These are phyloP conservation scores for Acacia confusa DNA, from an alignment of 306 rosid species.

Conservation along the genomic window DNA sequence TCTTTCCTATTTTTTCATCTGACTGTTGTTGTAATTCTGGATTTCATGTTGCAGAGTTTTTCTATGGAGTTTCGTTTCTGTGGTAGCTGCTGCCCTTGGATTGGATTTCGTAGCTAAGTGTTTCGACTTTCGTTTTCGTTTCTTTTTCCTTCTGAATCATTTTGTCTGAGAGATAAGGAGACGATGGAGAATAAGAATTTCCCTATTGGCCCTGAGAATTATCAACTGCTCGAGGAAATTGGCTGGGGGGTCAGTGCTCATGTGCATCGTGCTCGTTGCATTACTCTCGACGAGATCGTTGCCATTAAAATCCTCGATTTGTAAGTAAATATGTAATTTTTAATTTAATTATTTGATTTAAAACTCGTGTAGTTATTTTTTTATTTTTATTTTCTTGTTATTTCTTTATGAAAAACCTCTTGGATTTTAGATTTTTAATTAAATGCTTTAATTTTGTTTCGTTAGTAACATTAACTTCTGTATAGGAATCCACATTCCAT, in stretches of 20 bases:
- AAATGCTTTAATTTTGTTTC: no score
- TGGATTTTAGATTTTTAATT: no score
- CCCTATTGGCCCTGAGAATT: constrained; percentile 72
- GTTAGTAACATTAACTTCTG: no score
- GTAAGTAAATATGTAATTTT: no score
- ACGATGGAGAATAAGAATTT: constrained; percentile 68
- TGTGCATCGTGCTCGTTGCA: constrained; percentile 82
- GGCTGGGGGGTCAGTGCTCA: constrained; percentile 86
- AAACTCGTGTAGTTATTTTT: no score
- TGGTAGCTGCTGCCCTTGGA: background rate
- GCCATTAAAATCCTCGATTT: constrained; percentile 73
- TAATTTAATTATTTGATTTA: no score
- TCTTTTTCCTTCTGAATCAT: background rate
- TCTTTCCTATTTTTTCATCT: background rate
- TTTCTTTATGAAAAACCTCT: no score
- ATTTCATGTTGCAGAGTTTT: background rate
- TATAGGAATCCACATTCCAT: no score
- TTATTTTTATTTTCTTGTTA: no score
- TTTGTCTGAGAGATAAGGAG: constrained; percentile 15
- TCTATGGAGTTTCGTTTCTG: background rate
- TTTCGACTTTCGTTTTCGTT: background rate
- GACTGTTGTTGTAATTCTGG: background rate
- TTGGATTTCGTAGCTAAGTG: background rate
- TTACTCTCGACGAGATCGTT: constrained; percentile 58
- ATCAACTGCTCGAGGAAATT: constrained; percentile 66